A percentile compares a stretch with the other conserved stretches of the same genome.
Evolutionary conservation across 495 filamentous ascomycete genomes (phyloP).

Genomic region (Jackrogersella minutella): DNA sequence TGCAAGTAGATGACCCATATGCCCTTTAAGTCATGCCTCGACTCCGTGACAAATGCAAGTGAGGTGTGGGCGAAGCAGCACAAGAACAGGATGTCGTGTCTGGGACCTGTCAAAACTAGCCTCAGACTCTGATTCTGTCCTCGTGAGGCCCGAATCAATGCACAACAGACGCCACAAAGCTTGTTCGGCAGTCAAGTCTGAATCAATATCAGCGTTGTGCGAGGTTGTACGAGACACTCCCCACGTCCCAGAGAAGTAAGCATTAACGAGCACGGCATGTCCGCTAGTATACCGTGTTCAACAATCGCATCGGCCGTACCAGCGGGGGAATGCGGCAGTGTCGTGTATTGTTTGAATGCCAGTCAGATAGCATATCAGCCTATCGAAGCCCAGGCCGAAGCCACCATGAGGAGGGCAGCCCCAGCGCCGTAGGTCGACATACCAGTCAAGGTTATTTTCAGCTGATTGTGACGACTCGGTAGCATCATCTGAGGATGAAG

Average conservation of each 20-base stretch:
- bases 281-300: slow-evolving; percentile 53
- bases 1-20: background rate
- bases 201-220: slow-evolving; percentile 37
- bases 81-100: slow-evolving; percentile 31
- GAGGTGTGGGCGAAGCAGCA: slow-evolving; percentile 28
- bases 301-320: slow-evolving; percentile 90
- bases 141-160: slow-evolving; percentile 24
- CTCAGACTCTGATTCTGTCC: slow-evolving; percentile 35
- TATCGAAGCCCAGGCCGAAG: slow-evolving; percentile 93
- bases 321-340: slow-evolving; percentile 86
- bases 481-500: slow-evolving; percentile 9
- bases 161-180: slow-evolving; percentile 40
- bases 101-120: slow-evolving; percentile 40
- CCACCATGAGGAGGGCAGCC: slow-evolving; percentile 95
- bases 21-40: background rate
- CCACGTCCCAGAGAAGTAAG: slow-evolving; percentile 49
- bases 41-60: background rate
- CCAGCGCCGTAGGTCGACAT: slow-evolving; percentile 92
- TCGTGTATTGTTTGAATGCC: slow-evolving; percentile 88
- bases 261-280: slow-evolving; percentile 51
- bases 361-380: slow-evolving; percentile 84
- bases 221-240: slow-evolving; percentile 38
- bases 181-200: slow-evolving; percentile 35
- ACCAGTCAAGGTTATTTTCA: slow-evolving; percentile 77
- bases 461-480: slow-evolving; percentile 39